Evolutionary conservation across 164 flowering plant species (phyloP), one percentile per base, ranked within the genome.

Genomic region (Echeveria elegans): DNA sequence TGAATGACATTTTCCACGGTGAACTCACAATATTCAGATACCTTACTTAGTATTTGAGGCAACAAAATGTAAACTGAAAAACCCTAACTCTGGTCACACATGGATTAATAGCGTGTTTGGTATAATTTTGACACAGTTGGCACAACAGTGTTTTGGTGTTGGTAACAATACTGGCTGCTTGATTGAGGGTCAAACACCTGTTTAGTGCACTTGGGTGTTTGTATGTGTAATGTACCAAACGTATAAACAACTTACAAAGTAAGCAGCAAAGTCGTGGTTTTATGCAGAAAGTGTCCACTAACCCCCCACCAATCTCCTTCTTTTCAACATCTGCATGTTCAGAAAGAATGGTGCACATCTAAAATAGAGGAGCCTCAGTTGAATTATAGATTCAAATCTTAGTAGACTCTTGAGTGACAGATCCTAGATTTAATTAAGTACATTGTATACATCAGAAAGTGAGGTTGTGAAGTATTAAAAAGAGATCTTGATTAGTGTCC

Each of bases 251-350:
- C 29, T 52, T 53, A 29, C 6, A 53, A 53, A 53, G 59, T 53
- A 26, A 53, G 53, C 23, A 36, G n/a, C n/a, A n/a, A 4, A 19
- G 59, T 7, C 24, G 29, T 53, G 24, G 31, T 26, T 48, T 53
- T 23, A 29, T 53, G 59, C 30, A 21, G 59, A 52, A 52, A 52
- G 59, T 52, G 59, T 4, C 30, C 30, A 53, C 59, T 53, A 36
- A 21, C 14, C 59, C 7, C 59, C 24, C 59, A 53, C 30, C 59
- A 24, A 26, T 52, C 59, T 52, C 59, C 18, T 47, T 53, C 59
- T 53, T 50, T 53, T 53, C 59, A 53, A 12, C 59, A 53, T 53
- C 14, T 53, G 12, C 59, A 53, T 53, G 59, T 53, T 53, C 59
- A 53, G 28, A 53, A 53, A 14, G 59, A 53, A 53, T 53, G 59